phyloP scores from a whole-genome alignment of 2,329 filamentous ascomycete species.

The Trichoderma gracile region DNA sequence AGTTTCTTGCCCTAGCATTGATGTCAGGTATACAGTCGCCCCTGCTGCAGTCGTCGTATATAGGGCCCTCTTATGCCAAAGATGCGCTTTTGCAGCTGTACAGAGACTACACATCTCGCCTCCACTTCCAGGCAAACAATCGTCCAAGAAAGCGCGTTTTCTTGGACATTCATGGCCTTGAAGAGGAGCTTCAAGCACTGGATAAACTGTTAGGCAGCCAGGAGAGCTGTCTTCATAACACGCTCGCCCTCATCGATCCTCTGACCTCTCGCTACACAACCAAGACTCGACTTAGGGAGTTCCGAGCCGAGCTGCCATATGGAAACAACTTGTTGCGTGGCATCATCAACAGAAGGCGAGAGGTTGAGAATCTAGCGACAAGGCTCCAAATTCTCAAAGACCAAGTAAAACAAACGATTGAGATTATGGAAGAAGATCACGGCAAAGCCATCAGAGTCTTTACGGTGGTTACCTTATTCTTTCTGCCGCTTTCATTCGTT shows the following conservation, averaged over 20 bases:
- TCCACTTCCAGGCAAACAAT: conserved; percentile 13
- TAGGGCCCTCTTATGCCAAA: background rate
- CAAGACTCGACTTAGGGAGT: background rate
- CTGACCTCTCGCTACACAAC: background rate
- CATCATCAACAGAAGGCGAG: background rate
- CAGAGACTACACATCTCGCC: background rate
- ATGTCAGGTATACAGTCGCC: background rate
- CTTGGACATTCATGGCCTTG: conserved; percentile 28
- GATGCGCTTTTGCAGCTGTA: conserved; percentile 1
- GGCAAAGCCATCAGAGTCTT: conserved; percentile 40
- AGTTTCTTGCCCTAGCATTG: conserved; percentile 11
- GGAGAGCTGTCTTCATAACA: background rate
- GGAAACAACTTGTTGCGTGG: background rate
- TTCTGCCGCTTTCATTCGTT: conserved; percentile 31
- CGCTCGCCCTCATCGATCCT: background rate
- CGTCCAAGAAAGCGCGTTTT: conserved; percentile 23
- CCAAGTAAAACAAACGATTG: conserved; percentile 29
- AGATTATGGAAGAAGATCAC: conserved; percentile 36
- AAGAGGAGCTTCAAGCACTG: conserved; percentile 30
- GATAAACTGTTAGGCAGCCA: conserved; percentile 20
- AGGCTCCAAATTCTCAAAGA: conserved; percentile 27
- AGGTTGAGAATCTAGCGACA: conserved; percentile 7
- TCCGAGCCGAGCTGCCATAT: background rate
- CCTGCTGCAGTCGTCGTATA: background rate
- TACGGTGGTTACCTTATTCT: conserved; percentile 47